phyloP scores from a whole-genome alignment of 2,329 filamentous ascomycete genomes.

The Gremmenia infestans region DNA sequence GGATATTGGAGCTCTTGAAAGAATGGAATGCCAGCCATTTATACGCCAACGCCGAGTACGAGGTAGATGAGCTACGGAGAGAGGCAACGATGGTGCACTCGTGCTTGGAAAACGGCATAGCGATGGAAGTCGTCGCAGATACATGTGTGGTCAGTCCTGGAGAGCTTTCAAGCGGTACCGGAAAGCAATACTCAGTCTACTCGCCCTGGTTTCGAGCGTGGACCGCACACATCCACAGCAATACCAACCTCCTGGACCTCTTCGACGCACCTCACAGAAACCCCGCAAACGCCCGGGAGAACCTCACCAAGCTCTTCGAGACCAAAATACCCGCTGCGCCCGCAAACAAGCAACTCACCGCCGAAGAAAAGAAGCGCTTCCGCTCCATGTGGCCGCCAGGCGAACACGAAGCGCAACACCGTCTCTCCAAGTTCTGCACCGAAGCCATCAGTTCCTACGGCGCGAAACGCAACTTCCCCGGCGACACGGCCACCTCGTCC shows the following conservation, averaged over 20 bases:
- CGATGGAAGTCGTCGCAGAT: constrained; percentile 71
- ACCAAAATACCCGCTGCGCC: constrained; percentile 57
- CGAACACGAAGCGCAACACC: constrained; percentile 62
- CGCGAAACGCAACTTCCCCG: constrained; percentile 60
- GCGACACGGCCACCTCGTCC: constrained; percentile 57
- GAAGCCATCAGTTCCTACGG: constrained; percentile 59
- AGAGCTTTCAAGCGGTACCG: constrained; percentile 57
- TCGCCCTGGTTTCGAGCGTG: constrained; percentile 76
- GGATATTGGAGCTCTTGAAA: constrained; percentile 60
- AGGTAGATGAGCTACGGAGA: constrained; percentile 80
- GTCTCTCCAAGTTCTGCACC: constrained; percentile 63
- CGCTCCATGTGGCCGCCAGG: constrained; percentile 66
- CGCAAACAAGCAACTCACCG: constrained; percentile 53
- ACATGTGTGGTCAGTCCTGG: constrained; percentile 79
- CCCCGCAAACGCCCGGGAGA: constrained; percentile 37
- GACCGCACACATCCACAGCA: constrained; percentile 65
- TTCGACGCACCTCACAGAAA: constrained; percentile 56
- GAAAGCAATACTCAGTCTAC: constrained; percentile 81
- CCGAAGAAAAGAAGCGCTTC: constrained; percentile 55
- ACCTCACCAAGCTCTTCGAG: constrained; percentile 54
- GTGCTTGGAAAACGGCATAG: constrained; percentile 58
- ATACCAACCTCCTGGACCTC: constrained; percentile 61
- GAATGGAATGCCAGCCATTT: constrained; percentile 72
- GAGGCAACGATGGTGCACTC: constrained; percentile 62
- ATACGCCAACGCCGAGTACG: constrained; percentile 83